phyloP scores from a whole-genome alignment of 164 flowering plant species.

The Annona cherimola region DNA sequence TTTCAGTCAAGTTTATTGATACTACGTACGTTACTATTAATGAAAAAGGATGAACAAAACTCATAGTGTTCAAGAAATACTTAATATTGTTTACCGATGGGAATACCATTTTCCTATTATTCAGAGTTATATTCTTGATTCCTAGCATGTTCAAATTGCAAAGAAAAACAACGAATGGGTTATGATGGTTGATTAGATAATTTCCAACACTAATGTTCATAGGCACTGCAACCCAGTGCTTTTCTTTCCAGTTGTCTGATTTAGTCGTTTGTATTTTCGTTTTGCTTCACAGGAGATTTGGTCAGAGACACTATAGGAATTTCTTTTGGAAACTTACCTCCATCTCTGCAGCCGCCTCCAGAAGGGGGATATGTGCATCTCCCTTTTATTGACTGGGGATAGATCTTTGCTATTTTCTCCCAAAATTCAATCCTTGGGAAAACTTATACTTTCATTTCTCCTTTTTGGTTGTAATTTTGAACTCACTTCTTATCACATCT shows the following conservation, averaged over 20 bases:
- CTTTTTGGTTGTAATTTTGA: too few relatives aligned
- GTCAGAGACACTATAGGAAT: conserved; percentile 37
- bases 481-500: not conserved
- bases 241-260: not conserved
- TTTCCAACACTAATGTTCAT: not conserved
- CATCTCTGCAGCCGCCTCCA: conserved; percentile 83
- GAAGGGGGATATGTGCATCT: conserved; percentile 79
- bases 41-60: not conserved
- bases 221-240: not conserved
- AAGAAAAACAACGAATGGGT: not conserved
- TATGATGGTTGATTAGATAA: not conserved
- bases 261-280: not conserved
- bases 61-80: not conserved
- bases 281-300: conserved; percentile 33
- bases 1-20: not conserved
- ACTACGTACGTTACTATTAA: not conserved
- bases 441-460: not conserved
- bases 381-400: conserved; percentile 90
- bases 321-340: conserved; percentile 74
- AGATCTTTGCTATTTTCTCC: conserved; percentile 3
- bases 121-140: not conserved
- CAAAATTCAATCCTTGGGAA: not conserved
- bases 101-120: too few relatives aligned
- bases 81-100: not conserved
- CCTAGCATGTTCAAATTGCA: not conserved